Evolutionary conservation across 1,284 basidiomycete species (phyloP), one percentile per base, ranked within the genome.

Genomic region (Pterula multifida): DNA sequence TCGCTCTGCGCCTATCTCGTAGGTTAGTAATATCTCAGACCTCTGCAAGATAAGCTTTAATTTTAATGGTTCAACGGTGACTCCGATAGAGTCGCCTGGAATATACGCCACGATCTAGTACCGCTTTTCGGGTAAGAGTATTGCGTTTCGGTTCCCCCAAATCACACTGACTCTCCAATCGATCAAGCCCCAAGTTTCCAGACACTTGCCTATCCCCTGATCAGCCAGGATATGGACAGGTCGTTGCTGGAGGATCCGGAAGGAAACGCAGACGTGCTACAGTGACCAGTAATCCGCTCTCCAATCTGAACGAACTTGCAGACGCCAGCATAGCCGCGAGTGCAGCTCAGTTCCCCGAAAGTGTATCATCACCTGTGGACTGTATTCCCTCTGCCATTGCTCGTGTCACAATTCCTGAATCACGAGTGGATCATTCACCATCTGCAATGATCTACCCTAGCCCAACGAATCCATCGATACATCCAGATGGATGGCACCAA

Each of bases 41-140:
- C 48, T n/a, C 51, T 36, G 47, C 49, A 39, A 46, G 28, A n/a
- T 50, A 36, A 17, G 35, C 32, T 50, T 51, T 46, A 17, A 22
- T 42, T 47, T 47, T 47, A 9, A 25, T 44, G 22, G 26, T 13
- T 24, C 12, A 47, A 12, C 26, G 15, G 23, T 28, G 26, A 6
- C 23, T 24, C 45, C 52, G 56, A 15, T 61, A 88, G 87, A 56
- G 86, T 90, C 28, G 88, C 87, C n/a, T 90, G 85, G 84, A 71
- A 81, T n/a, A 89, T 90, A 58, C 81, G 87, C 47, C 78, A 89
- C 50, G 87, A 90, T 59, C 72, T 90, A 23, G 66, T 90, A 48
- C 88, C 87, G 17, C 67, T 90, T 28, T 90, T 90, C 65, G 87
- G 88, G 86, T 88, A 65, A 55, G 69, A 59, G 44, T 36, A 26